phyloP scores from a whole-genome alignment of 768 basidiomycete genomes.

The Serendipita vermifera region DNA sequence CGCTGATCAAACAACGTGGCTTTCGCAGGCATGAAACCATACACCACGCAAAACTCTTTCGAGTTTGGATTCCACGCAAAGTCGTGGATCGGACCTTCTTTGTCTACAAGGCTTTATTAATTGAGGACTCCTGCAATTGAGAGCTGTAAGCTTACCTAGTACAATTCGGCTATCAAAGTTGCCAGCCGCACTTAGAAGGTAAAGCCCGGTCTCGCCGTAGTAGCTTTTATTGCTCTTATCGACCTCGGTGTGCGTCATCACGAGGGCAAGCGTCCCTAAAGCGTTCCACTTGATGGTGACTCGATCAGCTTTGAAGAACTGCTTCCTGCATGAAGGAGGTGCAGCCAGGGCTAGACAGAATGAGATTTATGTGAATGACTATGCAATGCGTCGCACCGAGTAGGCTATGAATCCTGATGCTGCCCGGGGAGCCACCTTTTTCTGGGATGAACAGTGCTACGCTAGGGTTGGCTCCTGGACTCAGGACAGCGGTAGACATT shows the following conservation, averaged over 20 bases:
- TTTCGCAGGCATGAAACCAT: slow-evolving; percentile 98
- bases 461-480: slow-evolving; percentile 74
- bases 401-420: slow-evolving; percentile 72
- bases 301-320: slow-evolving; percentile 91
- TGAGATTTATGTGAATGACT: not conserved
- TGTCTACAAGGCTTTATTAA: slow-evolving; percentile 43
- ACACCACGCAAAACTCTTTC: slow-evolving; percentile 92
- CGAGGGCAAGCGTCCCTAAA: slow-evolving; percentile 80
- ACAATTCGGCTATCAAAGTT: slow-evolving; percentile 83
- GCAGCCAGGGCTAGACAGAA: slow-evolving; percentile 31
- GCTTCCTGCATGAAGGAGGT: slow-evolving; percentile 72
- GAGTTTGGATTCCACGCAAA: slow-evolving; percentile 93
- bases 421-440: slow-evolving; percentile 90
- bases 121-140: not conserved
- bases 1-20: slow-evolving; percentile 84
- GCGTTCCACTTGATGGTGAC: slow-evolving; percentile 93
- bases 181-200: slow-evolving; percentile 81
- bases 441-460: slow-evolving; percentile 89
- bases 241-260: slow-evolving; percentile 91
- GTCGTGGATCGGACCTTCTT: slow-evolving; percentile 96
- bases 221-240: slow-evolving; percentile 96
- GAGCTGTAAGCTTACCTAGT: slow-evolving; percentile 23
- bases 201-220: slow-evolving; percentile 94
- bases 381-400: slow-evolving; percentile 20
- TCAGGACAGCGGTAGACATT: slow-evolving; percentile 59